A percentile compares a stretch with the other conserved stretches of the same genome.
Evolutionary conservation across 2,329 filamentous ascomycete species (phyloP).

Genomic region (Fusarium chaquense): DNA sequence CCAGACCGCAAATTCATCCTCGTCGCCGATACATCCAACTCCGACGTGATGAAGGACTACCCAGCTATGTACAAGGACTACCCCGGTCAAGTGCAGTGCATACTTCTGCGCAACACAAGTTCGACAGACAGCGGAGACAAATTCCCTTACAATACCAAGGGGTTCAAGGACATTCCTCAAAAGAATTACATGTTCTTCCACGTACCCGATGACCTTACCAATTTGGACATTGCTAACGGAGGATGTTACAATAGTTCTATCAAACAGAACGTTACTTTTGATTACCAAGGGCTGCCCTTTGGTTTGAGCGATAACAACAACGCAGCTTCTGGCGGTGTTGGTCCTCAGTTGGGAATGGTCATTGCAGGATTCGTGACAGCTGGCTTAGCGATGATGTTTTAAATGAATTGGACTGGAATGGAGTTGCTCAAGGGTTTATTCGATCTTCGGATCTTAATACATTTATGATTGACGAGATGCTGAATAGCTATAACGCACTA

Average conservation of each 20-base stretch:
- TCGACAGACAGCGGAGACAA: conserved; percentile 74
- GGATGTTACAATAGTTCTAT: conserved; percentile 75
- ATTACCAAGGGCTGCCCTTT: conserved; percentile 69
- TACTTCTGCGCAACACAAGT: conserved; percentile 79
- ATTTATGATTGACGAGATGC: conserved; percentile 16
- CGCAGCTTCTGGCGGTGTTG: conserved; percentile 44
- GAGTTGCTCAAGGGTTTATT: background rate
- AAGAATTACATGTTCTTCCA: conserved; percentile 84
- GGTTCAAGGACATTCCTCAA: conserved; percentile 75
- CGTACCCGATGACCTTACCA: conserved; percentile 74
- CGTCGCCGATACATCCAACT: conserved; percentile 81
- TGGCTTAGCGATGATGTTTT: conserved; percentile 42
- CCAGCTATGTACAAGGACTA: conserved; percentile 72
- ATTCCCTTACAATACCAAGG: conserved; percentile 81
- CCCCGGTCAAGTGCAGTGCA: conserved; percentile 80
- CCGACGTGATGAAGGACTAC: conserved; percentile 78
- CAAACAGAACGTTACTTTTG: conserved; percentile 78
- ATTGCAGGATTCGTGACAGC: conserved; percentile 36
- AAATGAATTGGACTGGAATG: conserved; percentile 4
- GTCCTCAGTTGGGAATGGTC: conserved; percentile 39
- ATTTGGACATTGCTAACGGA: conserved; percentile 74
- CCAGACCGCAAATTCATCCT: conserved; percentile 81
- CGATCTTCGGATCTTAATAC: background rate
- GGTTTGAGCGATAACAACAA: conserved; percentile 54
- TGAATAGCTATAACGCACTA: background rate